Evolutionary conservation across 2,329 filamentous ascomycete species (phyloP).

Genomic region (Clonostachys solani): DNA sequence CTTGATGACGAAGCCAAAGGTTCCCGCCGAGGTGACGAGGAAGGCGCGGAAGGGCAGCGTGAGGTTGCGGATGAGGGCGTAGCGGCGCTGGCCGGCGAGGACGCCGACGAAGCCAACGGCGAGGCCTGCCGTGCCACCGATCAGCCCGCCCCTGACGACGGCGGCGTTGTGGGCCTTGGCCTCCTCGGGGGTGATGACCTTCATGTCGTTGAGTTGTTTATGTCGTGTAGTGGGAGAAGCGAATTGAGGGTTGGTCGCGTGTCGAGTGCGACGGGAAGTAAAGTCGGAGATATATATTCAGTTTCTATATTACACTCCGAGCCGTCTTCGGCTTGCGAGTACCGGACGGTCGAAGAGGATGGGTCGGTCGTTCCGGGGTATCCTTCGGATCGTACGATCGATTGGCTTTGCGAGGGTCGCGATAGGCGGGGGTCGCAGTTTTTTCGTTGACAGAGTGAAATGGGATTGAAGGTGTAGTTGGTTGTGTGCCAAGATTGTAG

Average conservation of each 20-base stretch:
- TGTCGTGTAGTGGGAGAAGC: constrained; percentile 1
- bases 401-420: too few relatives aligned
- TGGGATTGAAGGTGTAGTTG: too few relatives aligned
- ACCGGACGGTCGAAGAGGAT: too few relatives aligned
- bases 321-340: too few relatives aligned
- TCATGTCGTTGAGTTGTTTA: constrained; percentile 57
- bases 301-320: too few relatives aligned
- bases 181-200: constrained; percentile 84
- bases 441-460: too few relatives aligned
- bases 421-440: too few relatives aligned
- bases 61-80: constrained; percentile 72
- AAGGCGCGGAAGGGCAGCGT: constrained; percentile 90
- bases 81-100: constrained; percentile 63
- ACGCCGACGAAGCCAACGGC: constrained; percentile 65
- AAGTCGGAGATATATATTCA: not conserved
- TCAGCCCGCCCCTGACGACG: constrained; percentile 74
- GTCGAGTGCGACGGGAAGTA: not conserved
- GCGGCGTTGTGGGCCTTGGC: constrained; percentile 78
- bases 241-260: not conserved
- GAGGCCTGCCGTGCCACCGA: constrained; percentile 69
- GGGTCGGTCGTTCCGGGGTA: too few relatives aligned
- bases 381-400: too few relatives aligned
- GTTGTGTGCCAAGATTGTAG: too few relatives aligned
- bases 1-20: constrained; percentile 82
- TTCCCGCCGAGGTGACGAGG: constrained; percentile 76